Evolutionary conservation across 352 stramenopile species (phyloP).

Genomic region (Paralagenidium karlingii): DNA sequence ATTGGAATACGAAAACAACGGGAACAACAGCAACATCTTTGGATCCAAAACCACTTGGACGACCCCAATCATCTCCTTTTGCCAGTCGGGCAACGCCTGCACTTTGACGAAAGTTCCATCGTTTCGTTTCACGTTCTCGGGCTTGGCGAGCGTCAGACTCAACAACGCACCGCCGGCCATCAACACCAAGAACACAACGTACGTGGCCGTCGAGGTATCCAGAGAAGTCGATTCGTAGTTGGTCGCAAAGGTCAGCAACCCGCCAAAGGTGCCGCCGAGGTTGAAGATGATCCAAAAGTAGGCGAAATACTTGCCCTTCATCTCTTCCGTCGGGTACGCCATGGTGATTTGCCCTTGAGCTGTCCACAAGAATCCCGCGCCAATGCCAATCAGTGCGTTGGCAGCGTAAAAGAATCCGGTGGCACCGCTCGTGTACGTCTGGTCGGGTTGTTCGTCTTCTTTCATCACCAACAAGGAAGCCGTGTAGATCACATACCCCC

Average conservation of each 20-base stretch:
- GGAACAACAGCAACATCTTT: slow-evolving; percentile 16
- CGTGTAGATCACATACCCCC: slow-evolving; percentile 47
- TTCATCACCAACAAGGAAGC: slow-evolving; percentile 29
- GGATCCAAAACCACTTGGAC: no score
- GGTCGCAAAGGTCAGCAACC: slow-evolving; percentile 39
- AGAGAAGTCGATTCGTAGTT: slow-evolving; percentile 10
- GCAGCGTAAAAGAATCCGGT: slow-evolving; percentile 9
- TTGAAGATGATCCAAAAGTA: slow-evolving; percentile 82
- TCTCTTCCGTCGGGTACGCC: slow-evolving; percentile 26
- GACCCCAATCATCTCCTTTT: no score
- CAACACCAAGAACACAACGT: slow-evolving; percentile 40
- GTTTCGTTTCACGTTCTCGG: slow-evolving; percentile 10
- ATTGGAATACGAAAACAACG: slow-evolving; percentile 45
- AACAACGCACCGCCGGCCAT: slow-evolving; percentile 29
- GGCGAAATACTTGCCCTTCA: slow-evolving; percentile 36
- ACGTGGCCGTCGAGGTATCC: slow-evolving; percentile 24
- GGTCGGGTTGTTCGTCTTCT: no score
- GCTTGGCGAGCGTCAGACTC: slow-evolving; percentile 19
- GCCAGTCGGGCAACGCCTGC: no score
- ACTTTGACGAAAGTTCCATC: slow-evolving; percentile 12
- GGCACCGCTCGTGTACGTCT: background rate
- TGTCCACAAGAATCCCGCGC: slow-evolving; percentile 64
- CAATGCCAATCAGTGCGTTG: slow-evolving; percentile 29
- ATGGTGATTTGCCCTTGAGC: slow-evolving; percentile 59
- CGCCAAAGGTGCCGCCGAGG: slow-evolving; percentile 41